A percentile compares a stretch with the other conserved stretches of the same genome.
phyloP scores from a whole-genome alignment of 768 basidiomycete genomes.

The Hydnum rufescens region DNA sequence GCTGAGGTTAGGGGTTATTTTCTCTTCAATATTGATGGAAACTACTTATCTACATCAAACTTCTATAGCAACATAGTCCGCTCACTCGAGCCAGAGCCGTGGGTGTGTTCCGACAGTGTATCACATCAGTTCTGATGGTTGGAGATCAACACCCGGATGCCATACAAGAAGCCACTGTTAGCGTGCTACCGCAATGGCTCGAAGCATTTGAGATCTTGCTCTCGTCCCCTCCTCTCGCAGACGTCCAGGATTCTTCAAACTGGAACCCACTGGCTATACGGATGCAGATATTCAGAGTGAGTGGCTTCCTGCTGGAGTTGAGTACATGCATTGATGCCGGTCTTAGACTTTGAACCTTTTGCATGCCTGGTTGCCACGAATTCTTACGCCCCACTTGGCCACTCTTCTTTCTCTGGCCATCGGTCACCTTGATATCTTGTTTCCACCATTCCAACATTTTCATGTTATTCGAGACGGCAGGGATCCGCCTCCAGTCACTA shows the following conservation, averaged over 20 bases:
- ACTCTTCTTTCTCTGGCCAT: slow-evolving; percentile 16
- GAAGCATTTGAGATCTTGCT: slow-evolving; percentile 70
- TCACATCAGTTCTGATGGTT: slow-evolving; percentile 82
- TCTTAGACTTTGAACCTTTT: slow-evolving; percentile 59
- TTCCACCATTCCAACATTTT: slow-evolving; percentile 22
- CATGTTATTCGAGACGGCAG: slow-evolving; percentile 18
- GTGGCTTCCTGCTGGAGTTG: slow-evolving; percentile 6
- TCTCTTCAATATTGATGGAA: not conserved
- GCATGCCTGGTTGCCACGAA: slow-evolving; percentile 62
- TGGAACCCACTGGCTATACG: slow-evolving; percentile 74
- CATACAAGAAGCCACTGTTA: slow-evolving; percentile 60
- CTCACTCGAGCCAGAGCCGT: slow-evolving; percentile 72
- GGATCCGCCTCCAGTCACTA: slow-evolving; percentile 31
- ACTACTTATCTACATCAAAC: not conserved
- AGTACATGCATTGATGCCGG: not conserved
- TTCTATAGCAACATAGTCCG: slow-evolving; percentile 36
- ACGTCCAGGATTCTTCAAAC: slow-evolving; percentile 34
- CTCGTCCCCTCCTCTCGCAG: slow-evolving; percentile 37
- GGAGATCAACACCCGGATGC: slow-evolving; percentile 80
- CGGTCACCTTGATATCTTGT: slow-evolving; percentile 34
- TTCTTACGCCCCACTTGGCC: slow-evolving; percentile 30
- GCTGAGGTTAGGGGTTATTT: slow-evolving; percentile 34
- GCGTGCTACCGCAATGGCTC: slow-evolving; percentile 81
- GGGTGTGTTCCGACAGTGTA: slow-evolving; percentile 76
- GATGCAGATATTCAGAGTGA: slow-evolving; percentile 70